Conservation (phyloP, 1,284 basidiomycete genomes). For the Irpex sp. region DNA sequence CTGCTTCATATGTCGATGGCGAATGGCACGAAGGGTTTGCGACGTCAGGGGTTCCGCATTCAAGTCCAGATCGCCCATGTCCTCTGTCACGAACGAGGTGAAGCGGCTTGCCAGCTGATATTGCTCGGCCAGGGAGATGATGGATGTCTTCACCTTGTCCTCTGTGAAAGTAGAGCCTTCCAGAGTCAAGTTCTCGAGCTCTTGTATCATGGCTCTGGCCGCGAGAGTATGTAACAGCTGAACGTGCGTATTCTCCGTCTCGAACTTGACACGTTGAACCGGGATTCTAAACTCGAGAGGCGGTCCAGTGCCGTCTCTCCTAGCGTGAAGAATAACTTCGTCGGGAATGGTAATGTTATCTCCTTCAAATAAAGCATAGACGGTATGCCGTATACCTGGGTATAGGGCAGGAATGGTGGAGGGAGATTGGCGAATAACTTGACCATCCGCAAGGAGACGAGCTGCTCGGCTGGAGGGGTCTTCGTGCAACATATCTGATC, state of each 20-base stretch:
- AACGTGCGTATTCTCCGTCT: conserved; percentile 1
- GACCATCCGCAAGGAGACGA: background rate
- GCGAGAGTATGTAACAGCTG: conserved; percentile 15
- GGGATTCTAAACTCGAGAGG: conserved; percentile 6
- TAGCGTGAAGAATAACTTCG: conserved; percentile 5
- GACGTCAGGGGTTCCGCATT: background rate
- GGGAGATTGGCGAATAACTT: conserved; percentile 4
- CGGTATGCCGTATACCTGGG: conserved; percentile 8
- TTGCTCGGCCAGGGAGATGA: conserved; percentile 7
- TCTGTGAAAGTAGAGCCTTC: background rate
- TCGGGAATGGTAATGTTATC: background rate
- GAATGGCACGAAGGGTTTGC: background rate
- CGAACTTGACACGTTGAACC: conserved; percentile 11
- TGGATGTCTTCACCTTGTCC: conserved; percentile 4
- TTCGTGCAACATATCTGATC: background rate
- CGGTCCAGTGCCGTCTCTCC: conserved; percentile 6
- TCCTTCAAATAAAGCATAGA: conserved; percentile 10
- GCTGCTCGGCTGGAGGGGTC: background rate
- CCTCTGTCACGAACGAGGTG: conserved; percentile 8
- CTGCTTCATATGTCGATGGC: background rate
- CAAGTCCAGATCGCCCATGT: background rate
- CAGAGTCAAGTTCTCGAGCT: conserved; percentile 1
- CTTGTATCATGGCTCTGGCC: conserved; percentile 13
- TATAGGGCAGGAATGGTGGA: conserved; percentile 1
- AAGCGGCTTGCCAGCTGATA: conserved; percentile 10